Evolutionary conservation across 306 rosid species (phyloP), one percentile per base, ranked within the genome.

Genomic region (Hippophae tibetana): DNA sequence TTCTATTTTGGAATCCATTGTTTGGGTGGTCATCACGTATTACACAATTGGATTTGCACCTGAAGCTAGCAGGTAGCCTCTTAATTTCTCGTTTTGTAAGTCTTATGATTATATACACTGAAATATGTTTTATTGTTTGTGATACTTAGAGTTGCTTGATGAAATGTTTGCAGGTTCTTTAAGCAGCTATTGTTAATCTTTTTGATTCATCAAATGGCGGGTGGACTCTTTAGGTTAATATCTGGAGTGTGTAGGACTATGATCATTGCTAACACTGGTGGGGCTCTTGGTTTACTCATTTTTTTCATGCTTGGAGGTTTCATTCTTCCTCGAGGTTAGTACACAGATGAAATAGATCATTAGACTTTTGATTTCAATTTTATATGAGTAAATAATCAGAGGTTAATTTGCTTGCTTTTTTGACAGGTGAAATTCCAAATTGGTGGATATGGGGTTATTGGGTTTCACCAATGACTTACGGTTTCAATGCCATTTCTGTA

Each of bases 221-320:
- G 95, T 42, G 95, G 82, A 61, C 52, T 92, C 58, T 92, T 92
- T 61, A 83, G 96, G 79, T 58, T 88, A 51, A 85, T 82, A 31
- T 81, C 99, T 61, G 99, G 89, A 72, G 72, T 82, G 43, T 85
- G 99, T 68, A 83, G 96, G 62, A 88, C 90, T 42, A 85, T 92
- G 88, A 85, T 82, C 64, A 92, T 92, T 43, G 86, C 99, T 11
- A 88, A 88, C 78, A 92, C 99, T 26, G 99, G 96, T 7, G 99
- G 99, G 14, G 56, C 95, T 10, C 81, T 92, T 38, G 65, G 68
- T 74, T 78, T 92, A 2, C 88, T 92, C 43, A 81, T 92, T 72
- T 73, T 92, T 46, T 92, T 88, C 73, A 52, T 92, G 12, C 90
- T 92, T 54, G 99, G 99, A 52, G 99, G 99, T 48, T 92, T 92